These are phyloP conservation scores for Eruca vesicaria DNA, from an alignment of 441 rosid species.

Conservation along the genomic window DNA sequence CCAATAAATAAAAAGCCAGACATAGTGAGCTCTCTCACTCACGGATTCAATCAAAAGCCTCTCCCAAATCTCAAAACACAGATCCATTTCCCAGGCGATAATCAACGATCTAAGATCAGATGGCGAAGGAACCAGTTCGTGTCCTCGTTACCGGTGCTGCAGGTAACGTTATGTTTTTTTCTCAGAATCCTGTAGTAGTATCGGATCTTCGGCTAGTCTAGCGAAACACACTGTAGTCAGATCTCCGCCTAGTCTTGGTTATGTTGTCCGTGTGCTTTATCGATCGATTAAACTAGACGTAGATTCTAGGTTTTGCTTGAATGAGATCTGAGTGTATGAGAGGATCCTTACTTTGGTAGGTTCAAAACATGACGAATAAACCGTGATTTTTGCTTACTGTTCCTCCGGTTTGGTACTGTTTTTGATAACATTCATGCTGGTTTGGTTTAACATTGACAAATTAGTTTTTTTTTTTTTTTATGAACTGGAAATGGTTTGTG, in stretches of 20 bases:
- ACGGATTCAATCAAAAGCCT: neutral
- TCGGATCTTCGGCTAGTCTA: constrained; percentile 10
- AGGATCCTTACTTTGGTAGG: constrained; percentile 3
- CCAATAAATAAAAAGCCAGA: neutral
- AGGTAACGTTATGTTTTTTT: constrained; percentile 13
- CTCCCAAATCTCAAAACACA: neutral
- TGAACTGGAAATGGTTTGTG: too few relatives aligned
- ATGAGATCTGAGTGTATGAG: constrained; percentile 11
- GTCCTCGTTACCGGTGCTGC: constrained; percentile 42
- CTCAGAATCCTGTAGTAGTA: neutral
- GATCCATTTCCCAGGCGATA: constrained; percentile 25
- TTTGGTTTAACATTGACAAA: neutral
- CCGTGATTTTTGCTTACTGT: neutral
- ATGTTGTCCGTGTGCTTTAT: neutral
- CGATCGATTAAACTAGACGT: neutral
- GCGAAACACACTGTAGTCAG: constrained; percentile 4
- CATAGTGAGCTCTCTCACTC: constrained; percentile 26
- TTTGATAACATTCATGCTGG: neutral
- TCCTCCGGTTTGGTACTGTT: neutral
- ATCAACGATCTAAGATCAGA: constrained; percentile 29
- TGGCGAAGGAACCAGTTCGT: constrained; percentile 43
- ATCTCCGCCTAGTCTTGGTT: constrained; percentile 23
- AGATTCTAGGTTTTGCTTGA: neutral
- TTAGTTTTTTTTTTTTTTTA: neutral
- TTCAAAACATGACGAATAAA: neutral